A percentile compares a stretch with the other conserved stretches of the same genome.
Conservation (phyloP, 345 rosid genomes). For the Eucalyptus erythrocorys region DNA sequence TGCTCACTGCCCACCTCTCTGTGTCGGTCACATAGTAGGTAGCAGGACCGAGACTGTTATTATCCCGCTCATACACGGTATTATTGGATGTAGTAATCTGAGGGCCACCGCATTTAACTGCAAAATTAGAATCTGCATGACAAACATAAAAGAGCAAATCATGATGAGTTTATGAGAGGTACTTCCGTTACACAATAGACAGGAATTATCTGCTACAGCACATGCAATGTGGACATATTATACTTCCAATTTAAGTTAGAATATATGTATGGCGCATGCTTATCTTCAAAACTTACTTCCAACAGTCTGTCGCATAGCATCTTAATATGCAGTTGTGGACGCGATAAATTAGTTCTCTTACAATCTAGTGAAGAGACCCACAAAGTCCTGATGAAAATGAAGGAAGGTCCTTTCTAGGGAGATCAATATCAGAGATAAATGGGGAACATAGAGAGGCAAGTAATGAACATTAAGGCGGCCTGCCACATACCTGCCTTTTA, state of each 20-base stretch:
- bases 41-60: slow-evolving; percentile 39
- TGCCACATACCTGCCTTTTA: not conserved
- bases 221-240: not conserved
- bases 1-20: slow-evolving; percentile 37
- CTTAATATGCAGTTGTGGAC: fast-evolving
- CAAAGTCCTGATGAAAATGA: not conserved
- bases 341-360: not conserved
- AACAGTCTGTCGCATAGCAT: not conserved
- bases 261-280: too few species aligned
- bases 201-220: not conserved
- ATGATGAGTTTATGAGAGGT: not conserved
- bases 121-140: slow-evolving; percentile 38
- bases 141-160: not conserved
- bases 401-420: not conserved
- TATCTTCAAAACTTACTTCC: not conserved
- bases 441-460: not conserved
- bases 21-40: slow-evolving; percentile 29
- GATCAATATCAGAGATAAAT: not conserved
- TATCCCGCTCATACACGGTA: slow-evolving; percentile 31
- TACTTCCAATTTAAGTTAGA: too few species aligned
- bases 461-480: not conserved
- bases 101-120: slow-evolving; percentile 62
- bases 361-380: not conserved
- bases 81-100: slow-evolving; percentile 15
- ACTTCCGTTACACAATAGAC: not conserved